phyloP scores from a whole-genome alignment of 2,329 filamentous ascomycete genomes.

The Cladophialophora yegresii region DNA sequence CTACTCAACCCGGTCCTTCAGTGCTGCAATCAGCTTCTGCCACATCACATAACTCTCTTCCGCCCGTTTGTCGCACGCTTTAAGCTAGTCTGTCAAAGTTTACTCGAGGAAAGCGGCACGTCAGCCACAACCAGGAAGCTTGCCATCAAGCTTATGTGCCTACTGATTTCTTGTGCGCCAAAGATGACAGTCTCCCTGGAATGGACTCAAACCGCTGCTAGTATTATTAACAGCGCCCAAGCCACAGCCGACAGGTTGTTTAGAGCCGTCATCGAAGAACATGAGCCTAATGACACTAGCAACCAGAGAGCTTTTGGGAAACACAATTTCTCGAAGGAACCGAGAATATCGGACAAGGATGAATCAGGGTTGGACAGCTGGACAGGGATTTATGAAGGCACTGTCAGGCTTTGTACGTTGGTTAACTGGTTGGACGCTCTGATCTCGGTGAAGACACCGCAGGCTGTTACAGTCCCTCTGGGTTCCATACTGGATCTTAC shows the following conservation, averaged over 20 bases:
- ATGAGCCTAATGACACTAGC: constrained; percentile 65
- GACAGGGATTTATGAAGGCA: constrained; percentile 73
- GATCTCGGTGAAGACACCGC: constrained; percentile 65
- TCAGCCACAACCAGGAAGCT: constrained; percentile 58
- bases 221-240: constrained; percentile 67
- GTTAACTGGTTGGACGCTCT: constrained; percentile 66
- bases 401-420: constrained; percentile 67
- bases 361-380: constrained; percentile 63
- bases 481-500: constrained; percentile 68
- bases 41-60: constrained; percentile 80
- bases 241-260: constrained; percentile 74
- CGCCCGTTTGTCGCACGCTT: constrained; percentile 73
- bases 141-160: constrained; percentile 66
- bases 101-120: constrained; percentile 60
- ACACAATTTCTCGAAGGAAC: constrained; percentile 42
- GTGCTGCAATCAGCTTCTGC: constrained; percentile 70
- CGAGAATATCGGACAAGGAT: constrained; percentile 46
- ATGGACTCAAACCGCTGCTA: constrained; percentile 69
- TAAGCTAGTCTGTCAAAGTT: constrained; percentile 59
- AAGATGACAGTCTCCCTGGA: constrained; percentile 77
- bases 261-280: constrained; percentile 76
- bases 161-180: constrained; percentile 76
- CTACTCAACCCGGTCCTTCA: constrained; percentile 70
- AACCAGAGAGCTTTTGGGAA: constrained; percentile 41
- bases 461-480: constrained; percentile 66